A percentile compares a stretch with the other conserved stretches of the same genome.
Evolutionary conservation across 768 basidiomycete genomes (phyloP).

Genomic region (Tephrocybe rancida): DNA sequence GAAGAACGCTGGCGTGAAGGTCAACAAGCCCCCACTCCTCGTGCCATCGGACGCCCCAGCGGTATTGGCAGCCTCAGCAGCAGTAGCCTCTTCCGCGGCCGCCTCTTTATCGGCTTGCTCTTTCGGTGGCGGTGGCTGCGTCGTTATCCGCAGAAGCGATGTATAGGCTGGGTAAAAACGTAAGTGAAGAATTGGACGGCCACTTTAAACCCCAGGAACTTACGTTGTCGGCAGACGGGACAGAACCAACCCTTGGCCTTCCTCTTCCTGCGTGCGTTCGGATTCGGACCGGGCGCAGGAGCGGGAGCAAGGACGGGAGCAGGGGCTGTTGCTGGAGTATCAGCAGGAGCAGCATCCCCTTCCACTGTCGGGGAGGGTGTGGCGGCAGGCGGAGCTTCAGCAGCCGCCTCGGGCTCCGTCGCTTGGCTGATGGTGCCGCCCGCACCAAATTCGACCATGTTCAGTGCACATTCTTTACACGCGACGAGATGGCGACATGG

Average conservation of each 20-base stretch:
- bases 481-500: slow-evolving; percentile 95
- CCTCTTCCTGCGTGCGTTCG: slow-evolving; percentile 72
- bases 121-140: slow-evolving; percentile 46
- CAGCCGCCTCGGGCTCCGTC: slow-evolving; percentile 38
- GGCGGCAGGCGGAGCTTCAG: slow-evolving; percentile 19
- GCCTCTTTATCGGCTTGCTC: slow-evolving; percentile 14
- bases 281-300: slow-evolving; percentile 20
- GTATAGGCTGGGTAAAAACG: slow-evolving; percentile 67
- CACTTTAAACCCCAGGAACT: slow-evolving; percentile 32
- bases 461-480: slow-evolving; percentile 92
- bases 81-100: background rate
- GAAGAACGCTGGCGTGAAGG: slow-evolving; percentile 18
- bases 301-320: slow-evolving; percentile 24
- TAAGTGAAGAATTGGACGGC: background rate
- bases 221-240: slow-evolving; percentile 94
- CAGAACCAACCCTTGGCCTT: slow-evolving; percentile 99
- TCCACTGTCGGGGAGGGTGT: slow-evolving; percentile 27
- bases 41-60: background rate
- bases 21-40: slow-evolving; percentile 11
- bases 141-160: slow-evolving; percentile 82
- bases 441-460: slow-evolving; percentile 97
- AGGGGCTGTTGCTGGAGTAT: slow-evolving; percentile 28
- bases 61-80: background rate
- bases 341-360: slow-evolving; percentile 27
- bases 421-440: slow-evolving; percentile 81